These are phyloP conservation scores for Nidularia sp. DNA, from an alignment of 768 basidiomycete genomes.

Conservation along the genomic window DNA sequence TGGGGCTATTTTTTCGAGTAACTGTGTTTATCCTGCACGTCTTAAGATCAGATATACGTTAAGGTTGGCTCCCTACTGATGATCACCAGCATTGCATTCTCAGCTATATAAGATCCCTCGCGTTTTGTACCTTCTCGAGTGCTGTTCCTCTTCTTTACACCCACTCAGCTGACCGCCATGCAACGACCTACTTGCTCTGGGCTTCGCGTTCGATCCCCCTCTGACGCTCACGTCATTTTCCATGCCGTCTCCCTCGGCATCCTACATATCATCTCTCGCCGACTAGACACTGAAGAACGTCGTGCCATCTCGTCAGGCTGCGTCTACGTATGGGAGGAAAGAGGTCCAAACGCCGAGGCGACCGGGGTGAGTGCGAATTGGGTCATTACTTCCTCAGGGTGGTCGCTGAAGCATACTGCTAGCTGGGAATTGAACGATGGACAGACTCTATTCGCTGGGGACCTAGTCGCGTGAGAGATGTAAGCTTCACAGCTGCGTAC, in stretches of 20 bases:
- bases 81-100: conserved; percentile 18
- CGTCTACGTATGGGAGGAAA: conserved; percentile 83
- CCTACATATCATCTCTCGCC: conserved; percentile 64
- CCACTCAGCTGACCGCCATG: conserved; percentile 26
- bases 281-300: conserved; percentile 74
- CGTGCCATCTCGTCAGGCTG: conserved; percentile 66
- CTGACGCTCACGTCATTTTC: conserved; percentile 72
- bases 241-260: conserved; percentile 58
- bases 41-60: conserved; percentile 17
- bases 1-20: conserved; percentile 6
- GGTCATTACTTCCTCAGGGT: conserved; percentile 6
- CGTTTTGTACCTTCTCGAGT: neutral
- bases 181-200: conserved; percentile 66
- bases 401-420: neutral
- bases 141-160: conserved; percentile 2
- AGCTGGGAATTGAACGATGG: conserved; percentile 81
- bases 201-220: conserved; percentile 58
- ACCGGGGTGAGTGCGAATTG: too few species aligned
- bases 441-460: conserved; percentile 81
- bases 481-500: conserved; percentile 24
- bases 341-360: conserved; percentile 61
- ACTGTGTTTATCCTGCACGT: conserved; percentile 6
- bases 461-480: conserved; percentile 73
- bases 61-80: conserved; percentile 16
- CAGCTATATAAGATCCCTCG: conserved; percentile 11